Base-by-base conservation (phyloP, 352 stramenopile genomes). In the Globisporangium acanthophoron region DNA sequence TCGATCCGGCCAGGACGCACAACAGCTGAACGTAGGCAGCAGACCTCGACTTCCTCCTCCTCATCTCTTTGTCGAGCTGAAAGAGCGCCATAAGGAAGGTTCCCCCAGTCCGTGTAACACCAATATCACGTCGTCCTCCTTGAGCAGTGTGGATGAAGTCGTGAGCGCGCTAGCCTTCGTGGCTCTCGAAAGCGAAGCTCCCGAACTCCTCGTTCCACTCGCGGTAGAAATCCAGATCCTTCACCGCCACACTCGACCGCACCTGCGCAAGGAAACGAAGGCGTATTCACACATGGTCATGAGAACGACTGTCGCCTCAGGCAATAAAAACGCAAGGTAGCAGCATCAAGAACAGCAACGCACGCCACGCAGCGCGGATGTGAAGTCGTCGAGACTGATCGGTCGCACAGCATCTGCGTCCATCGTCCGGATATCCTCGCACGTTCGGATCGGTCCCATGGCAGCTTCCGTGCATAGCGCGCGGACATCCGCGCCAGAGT, bases 401-500 rank as follows among this genome's bases (percentile, higher is more conserved):
- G 96, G 83, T 24, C 96, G 96, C 33, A 99, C 76, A 13, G 94
- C 87, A 46, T 94, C 67, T 3, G 87, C 75, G 52, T 94, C 79
- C 68, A 98, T 96, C 13, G 81, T 94, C 39, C 84, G 78, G 58
- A 97, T 97, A 59, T 92, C 81, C 1, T 58, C 55, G 47, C 84
- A 90, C 18, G 69, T 87, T 55, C 71, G 83, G 50, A 99, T 94
- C 3, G 97, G 97, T 15, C 96, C 96, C 96, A 99, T 99, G 6
- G 97, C 94, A 31, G 97, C 98, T 62, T 99, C 97, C 0, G 85
- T 97, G 64, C 95, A 99, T 24, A 99, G 71, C n/a, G 92, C 86
- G 40, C 94, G 94, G 24, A 99, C 80, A 73, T 99, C 98, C 11
- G 97, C 96, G 51, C 97, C 97, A 56, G 93, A 99, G 72, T 98